Evolutionary conservation across 441 rosid genomes (phyloP).

Genomic region (Pelargonium fulgidum): DNA sequence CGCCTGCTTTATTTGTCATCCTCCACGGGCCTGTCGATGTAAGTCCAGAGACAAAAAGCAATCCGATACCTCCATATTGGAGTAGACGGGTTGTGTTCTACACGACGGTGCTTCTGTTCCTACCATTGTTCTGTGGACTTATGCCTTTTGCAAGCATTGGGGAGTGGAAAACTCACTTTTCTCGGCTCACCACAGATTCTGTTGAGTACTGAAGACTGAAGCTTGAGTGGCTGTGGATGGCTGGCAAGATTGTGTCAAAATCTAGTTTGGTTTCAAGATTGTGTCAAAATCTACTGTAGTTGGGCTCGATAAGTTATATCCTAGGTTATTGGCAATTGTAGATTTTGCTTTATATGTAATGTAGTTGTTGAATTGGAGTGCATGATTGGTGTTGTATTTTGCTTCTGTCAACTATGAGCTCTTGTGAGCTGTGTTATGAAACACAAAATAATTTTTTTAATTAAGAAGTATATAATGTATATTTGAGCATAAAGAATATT

Average conservation of each 20-base stretch:
- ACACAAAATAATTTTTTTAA: too few species aligned
- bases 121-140: slow-evolving; percentile 63
- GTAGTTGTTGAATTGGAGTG: too few species aligned
- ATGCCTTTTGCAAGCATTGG: slow-evolving; percentile 58
- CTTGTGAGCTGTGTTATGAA: too few species aligned
- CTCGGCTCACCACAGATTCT: slow-evolving; percentile 19
- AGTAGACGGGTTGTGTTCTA: slow-evolving; percentile 44
- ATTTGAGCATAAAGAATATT: too few species aligned
- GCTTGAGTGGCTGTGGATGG: neutral
- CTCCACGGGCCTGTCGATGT: slow-evolving; percentile 49
- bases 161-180: slow-evolving; percentile 70
- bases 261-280: slow-evolving; percentile 1
- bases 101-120: slow-evolving; percentile 28
- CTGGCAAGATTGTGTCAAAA: neutral
- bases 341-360: too few species aligned
- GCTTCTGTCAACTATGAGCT: too few species aligned
- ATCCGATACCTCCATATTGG: slow-evolving; percentile 51
- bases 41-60: slow-evolving; percentile 22
- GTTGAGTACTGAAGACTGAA: slow-evolving; percentile 22
- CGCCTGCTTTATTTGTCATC: slow-evolving; percentile 33
- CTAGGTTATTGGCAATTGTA: too few species aligned
- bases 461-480: too few species aligned
- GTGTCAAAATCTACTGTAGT: too few species aligned
- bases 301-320: too few species aligned
- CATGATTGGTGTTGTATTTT: too few species aligned